Conservation (phyloP, 192 early-diverging fungal species). For the Coemansia sp. region DNA sequence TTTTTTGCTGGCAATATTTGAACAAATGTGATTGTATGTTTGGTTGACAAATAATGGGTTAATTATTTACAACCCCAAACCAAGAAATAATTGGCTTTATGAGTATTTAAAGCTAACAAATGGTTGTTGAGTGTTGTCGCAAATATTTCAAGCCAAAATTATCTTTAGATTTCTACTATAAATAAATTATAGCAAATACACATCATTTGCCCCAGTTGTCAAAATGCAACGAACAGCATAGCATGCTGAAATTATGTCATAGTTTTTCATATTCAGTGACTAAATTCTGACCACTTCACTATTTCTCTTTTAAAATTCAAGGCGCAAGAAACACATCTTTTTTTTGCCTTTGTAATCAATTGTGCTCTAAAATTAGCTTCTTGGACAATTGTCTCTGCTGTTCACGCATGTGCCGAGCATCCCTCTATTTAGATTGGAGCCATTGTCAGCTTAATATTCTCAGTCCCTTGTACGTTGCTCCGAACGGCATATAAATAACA, state of each 20-base stretch:
- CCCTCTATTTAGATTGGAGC: neutral
- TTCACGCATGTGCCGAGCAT: slow-evolving; percentile 1
- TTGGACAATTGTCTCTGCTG: neutral
- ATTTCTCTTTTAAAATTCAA: neutral
- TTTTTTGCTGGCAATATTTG: neutral
- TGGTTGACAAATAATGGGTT: neutral
- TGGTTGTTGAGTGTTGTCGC: too few species aligned
- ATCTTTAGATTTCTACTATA: neutral
- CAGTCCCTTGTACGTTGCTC: neutral
- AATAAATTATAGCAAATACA: neutral
- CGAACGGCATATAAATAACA: neutral
- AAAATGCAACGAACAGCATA: neutral
- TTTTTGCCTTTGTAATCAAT: neutral
- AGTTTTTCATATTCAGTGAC: neutral
- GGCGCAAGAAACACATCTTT: neutral
- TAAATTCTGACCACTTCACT: neutral
- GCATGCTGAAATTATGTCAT: neutral
- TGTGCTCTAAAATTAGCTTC: neutral
- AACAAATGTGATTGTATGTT: neutral
- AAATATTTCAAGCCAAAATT: too few species aligned
- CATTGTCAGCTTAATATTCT: neutral
- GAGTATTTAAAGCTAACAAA: too few species aligned
- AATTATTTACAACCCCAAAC: neutral
- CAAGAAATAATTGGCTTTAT: too few species aligned
- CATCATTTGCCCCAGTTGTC: neutral